Percentiles rank a stretch among this genome's conserved stretches.
phyloP scores from a whole-genome alignment of 2,329 filamentous ascomycete genomes.

The Fusarium palustre region DNA sequence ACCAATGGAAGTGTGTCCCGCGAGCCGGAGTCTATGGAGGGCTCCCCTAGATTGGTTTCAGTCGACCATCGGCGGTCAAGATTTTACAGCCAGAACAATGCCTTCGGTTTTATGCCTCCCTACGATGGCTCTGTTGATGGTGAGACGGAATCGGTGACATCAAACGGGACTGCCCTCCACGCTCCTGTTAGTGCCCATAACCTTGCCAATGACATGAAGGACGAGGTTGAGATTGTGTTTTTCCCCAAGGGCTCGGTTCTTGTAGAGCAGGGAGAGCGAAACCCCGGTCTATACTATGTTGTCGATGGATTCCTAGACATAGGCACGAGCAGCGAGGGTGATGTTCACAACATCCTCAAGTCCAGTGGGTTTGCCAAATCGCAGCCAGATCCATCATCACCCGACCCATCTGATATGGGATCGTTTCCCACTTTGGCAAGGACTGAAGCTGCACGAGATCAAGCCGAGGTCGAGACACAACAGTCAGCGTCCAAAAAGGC shows the following conservation, averaged over 20 bases:
- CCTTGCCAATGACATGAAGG: slow-evolving; percentile 82
- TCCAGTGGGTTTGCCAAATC: slow-evolving; percentile 44
- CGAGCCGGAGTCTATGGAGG: slow-evolving; percentile 81
- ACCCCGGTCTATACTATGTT: slow-evolving; percentile 96
- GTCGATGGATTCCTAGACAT: slow-evolving; percentile 97
- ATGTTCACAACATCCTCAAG: slow-evolving; percentile 51
- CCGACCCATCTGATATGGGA: slow-evolving; percentile 41
- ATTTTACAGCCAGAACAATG: slow-evolving; percentile 75
- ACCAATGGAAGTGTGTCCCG: slow-evolving; percentile 73
- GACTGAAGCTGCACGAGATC: slow-evolving; percentile 47
- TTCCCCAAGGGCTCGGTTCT: slow-evolving; percentile 95
- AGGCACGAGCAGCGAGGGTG: slow-evolving; percentile 71
- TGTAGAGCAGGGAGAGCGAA: slow-evolving; percentile 96
- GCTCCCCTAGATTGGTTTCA: slow-evolving; percentile 85
- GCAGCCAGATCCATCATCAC: slow-evolving; percentile 30
- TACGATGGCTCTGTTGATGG: slow-evolving; percentile 81
- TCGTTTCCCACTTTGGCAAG: slow-evolving; percentile 48
- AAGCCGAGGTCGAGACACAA: slow-evolving; percentile 54
- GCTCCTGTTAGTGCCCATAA: slow-evolving; percentile 73
- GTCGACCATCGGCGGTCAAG: slow-evolving; percentile 86
- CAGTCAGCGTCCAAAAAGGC: slow-evolving; percentile 59
- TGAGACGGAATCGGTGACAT: slow-evolving; percentile 87
- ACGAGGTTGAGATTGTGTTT: slow-evolving; percentile 96
- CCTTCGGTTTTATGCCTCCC: slow-evolving; percentile 90
- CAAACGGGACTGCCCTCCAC: slow-evolving; percentile 71